Base-by-base conservation (phyloP, 805 yeast species). In the Groenewaldozyma tartarivorans region DNA sequence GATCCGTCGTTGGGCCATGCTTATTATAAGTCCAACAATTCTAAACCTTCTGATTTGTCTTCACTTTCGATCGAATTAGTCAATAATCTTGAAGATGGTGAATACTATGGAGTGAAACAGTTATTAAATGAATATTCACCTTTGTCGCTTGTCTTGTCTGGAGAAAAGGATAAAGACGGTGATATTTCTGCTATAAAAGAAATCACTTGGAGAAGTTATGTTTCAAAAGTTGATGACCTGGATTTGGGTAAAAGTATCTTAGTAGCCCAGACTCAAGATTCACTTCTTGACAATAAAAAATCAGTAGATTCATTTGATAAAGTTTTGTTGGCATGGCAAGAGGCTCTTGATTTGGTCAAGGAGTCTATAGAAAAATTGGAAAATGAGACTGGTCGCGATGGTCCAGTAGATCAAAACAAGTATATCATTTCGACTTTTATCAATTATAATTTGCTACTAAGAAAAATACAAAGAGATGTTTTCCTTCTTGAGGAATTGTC, bases 401-500 rank as follows among this genome's bases (percentile, higher is more conserved):
- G n/a, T n/a, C n/a, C n/a, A n/a, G n/a, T n/a, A n/a, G 74, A 70
- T 40, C 74, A 73, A 36, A 86, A 85, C 57, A 72, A 79, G 45
- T 84, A 87, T 53, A 77, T 90, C 48, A 61, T 87, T 33, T 64
- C 76, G 42, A 82, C 96, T 0, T 90, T 72, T 59, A 74, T 87
- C 52, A 77, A 75, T 51, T 90, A 81, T 63, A 73, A 77, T 51
- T 64, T 74, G 46, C 62, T 81, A 35, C 64, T 81, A 43, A 71
- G 81, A 26, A 75, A 84, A 46, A 71, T 86, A 38, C 74, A 77
- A 56, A 77, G 97, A 62, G 96, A 86, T 52, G 58, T 68, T 45
- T 52, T 69, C 18, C 60, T 81, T n/a, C 36, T 52, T 17, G 49
- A 29, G 44, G 37, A 27, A 36, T 19, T 41, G 27, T 30, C 38